Evolutionary conservation across 768 basidiomycete genomes (phyloP), one percentile per base, ranked within the genome.

Genomic region (Cystoderma amianthinum): DNA sequence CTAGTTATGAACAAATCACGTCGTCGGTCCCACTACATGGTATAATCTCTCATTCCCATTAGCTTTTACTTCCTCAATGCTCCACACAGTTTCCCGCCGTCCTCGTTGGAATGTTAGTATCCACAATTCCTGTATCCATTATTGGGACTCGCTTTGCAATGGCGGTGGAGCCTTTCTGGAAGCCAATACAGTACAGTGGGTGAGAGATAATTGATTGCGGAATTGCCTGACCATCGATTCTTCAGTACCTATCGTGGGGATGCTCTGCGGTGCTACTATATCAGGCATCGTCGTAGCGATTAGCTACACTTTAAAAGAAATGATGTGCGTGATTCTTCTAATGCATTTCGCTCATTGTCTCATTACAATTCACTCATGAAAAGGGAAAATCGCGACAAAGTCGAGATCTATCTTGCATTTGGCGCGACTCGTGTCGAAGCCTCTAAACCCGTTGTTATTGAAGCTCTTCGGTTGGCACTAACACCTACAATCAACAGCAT

Each of bases 351-450:
- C 24, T 16, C 25, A 9, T 25, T 37, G 28, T n/a, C 2, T 9
- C 13, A 30, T 18, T 3, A 9, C 40, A 4, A 17, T 15, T 7
- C 28, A 30, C 15, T 15, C 28, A 30, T 30, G n/a, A n/a, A 30
- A 44, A 88, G 84, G 44, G 90, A 92, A 45, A 92, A 89, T 54
- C 62, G 72, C 19, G 91, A 93, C 59, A 91, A 87, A 54, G 74
- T 90, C 1, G 92, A 95, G 57, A 83, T 78, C 23, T 85, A 86
- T 48, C 78, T 94, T 18, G 83, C 90, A 0, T 88, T 90, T 45
- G 91, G 91, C 1, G 92, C 89, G 0, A 80, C 85, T 0, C 69
- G 90, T 12, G 74, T 82, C 47, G 91, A 92, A 56, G 92, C 90
- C 0, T 90, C 85, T 53, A 72, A 74, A 44, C 89, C 90, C 0